Base-by-base conservation (phyloP, 768 basidiomycete species). In the Kwoniella europaea region DNA sequence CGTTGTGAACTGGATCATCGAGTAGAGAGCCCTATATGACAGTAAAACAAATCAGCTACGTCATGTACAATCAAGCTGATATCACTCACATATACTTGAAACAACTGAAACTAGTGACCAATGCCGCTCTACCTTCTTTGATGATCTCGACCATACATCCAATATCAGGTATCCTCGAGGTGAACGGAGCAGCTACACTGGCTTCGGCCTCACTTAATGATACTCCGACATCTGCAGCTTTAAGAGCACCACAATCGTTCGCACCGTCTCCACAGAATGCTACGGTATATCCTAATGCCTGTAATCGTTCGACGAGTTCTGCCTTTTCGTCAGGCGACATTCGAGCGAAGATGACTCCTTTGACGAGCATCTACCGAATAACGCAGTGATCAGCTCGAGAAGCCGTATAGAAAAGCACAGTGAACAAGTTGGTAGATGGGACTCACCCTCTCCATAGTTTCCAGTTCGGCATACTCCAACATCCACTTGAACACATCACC, bases 291-390 rank as follows among this genome's bases (percentile, higher is more conserved):
- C 96, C 97, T 24, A 99, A 87, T 2, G 88, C 86, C 77, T 98
- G 97, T 12, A 99, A 86, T 1, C 96, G 89, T 83, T 98, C 96
- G 18, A 99, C 93, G 18, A 98, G 89, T 82, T 99, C 97, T 75
- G 98, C 96, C 85, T 99, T 99, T 86, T 98, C 97, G 80, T 98
- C 97, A 0, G 97, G 97, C 10, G 97, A 99, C 97, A 99, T 98
- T 24, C 97, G 89, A 10, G 97, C 95, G 82, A 94, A 99, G 57
- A 98, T 90, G 82, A 97, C 93, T 1, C 95, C 90, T 83, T 96
- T 96, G 42, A 98, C 92, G 20, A 99, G 90, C 94, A 99, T 97
- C 96, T 98, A 66, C 4, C 20, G 65, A 15, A 2, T 22, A 20
- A 20, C 20, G 9, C 18, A 22, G 22, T 52, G 4, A 18, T 50